Percentiles rank a stretch among this genome's conserved stretches.
These are phyloP conservation scores for Dryadomyces quercivorus DNA, from an alignment of 2,329 filamentous ascomycete species.

Conservation along the genomic window DNA sequence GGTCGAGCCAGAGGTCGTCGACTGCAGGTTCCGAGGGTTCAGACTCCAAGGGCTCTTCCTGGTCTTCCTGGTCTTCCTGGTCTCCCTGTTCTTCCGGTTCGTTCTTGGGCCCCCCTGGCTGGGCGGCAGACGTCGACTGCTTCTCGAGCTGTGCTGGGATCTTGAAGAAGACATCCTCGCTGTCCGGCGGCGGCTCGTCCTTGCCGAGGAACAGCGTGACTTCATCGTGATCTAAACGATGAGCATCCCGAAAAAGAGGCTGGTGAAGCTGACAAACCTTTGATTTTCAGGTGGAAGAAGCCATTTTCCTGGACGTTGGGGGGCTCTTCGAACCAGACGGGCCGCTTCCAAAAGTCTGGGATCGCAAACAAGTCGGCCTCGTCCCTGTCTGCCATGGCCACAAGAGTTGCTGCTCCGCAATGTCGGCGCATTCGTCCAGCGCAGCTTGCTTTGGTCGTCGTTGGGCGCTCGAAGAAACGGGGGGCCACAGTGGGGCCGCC, in stretches of 20 bases:
- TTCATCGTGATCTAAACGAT: neutral
- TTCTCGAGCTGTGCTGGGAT: slow-evolving; percentile 20
- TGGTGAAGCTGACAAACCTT: slow-evolving; percentile 15
- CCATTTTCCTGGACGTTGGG: slow-evolving; percentile 2
- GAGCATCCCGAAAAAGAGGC: neutral
- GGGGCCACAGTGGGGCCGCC: neutral
- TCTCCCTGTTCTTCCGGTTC: no score
- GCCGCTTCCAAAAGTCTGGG: slow-evolving; percentile 46
- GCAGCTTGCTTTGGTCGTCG: neutral
- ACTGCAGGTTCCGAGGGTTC: neutral
- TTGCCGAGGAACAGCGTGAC: slow-evolving; percentile 8
- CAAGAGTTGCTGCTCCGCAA: no score
- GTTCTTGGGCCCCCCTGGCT: no score
- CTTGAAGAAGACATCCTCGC: slow-evolving; percentile 26
- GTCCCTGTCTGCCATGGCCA: slow-evolving; percentile 13
- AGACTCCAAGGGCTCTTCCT: no score
- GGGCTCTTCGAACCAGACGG: slow-evolving; percentile 31
- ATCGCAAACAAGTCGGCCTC: slow-evolving; percentile 49
- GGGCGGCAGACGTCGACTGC: no score
- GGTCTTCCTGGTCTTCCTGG: neutral
- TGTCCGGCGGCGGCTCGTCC: slow-evolving; percentile 2
- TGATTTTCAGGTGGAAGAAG: slow-evolving; percentile 32
- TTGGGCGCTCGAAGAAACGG: neutral
- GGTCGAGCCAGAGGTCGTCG: slow-evolving; percentile 36
- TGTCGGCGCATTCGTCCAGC: neutral